phyloP scores from a whole-genome alignment of 768 basidiomycete species.

The Naganishia friedmannii region DNA sequence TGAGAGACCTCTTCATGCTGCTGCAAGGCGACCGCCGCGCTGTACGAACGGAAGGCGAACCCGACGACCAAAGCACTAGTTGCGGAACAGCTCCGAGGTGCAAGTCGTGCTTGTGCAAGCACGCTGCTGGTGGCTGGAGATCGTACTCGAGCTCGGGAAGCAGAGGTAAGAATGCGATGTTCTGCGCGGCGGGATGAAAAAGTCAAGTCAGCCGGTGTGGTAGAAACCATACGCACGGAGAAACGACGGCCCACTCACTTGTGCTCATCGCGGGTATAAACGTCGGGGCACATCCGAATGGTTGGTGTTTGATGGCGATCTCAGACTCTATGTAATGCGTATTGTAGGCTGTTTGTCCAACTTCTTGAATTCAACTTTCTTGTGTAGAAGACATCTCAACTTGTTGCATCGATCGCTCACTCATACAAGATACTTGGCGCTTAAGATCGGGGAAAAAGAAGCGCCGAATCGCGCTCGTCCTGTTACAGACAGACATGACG shows the following conservation, averaged over 20 bases:
- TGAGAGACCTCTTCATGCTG: background rate
- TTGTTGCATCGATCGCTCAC: background rate
- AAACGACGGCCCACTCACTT: background rate
- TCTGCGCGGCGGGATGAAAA: slow-evolving; percentile 1
- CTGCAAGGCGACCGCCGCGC: background rate
- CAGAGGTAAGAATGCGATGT: slow-evolving; percentile 19
- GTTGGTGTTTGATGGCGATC: too few relatives aligned
- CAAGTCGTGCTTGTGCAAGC: slow-evolving; percentile 8
- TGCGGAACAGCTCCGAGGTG: background rate
- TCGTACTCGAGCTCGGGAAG: slow-evolving; percentile 3
- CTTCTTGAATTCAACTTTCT: too few relatives aligned
- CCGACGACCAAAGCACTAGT: background rate
- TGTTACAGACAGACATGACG: background rate
- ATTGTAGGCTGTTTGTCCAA: too few relatives aligned
- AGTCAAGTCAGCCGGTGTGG: background rate
- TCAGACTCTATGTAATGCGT: too few relatives aligned
- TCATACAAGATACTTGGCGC: background rate
- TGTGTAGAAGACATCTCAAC: background rate
- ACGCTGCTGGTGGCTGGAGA: background rate
- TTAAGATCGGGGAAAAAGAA: background rate
- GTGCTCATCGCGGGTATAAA: slow-evolving; percentile 13
- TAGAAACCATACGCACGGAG: background rate
- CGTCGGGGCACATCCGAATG: slow-evolving; percentile 1
- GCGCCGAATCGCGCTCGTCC: slow-evolving; percentile 3
- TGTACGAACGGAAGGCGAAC: background rate